These are phyloP conservation scores for Carex arenaria DNA, from an alignment of 202 grass and related monocot species.

Conservation along the genomic window DNA sequence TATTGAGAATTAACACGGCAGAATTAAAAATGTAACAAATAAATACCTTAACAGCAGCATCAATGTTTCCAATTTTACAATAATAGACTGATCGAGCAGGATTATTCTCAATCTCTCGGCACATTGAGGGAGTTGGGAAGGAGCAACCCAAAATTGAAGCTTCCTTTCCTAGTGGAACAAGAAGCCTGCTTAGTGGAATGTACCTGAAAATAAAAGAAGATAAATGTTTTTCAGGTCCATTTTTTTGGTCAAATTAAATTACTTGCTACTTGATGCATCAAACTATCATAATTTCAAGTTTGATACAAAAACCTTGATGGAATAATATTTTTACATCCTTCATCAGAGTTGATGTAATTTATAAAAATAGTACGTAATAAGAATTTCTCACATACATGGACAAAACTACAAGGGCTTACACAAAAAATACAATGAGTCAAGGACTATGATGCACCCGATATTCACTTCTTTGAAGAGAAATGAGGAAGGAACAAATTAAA, in stretches of 20 bases:
- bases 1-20: not conserved
- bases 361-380: not conserved
- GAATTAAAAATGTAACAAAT: conserved; percentile 12
- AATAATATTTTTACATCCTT: not conserved
- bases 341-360: not conserved
- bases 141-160: conserved; percentile 40
- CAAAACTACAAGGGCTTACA: not conserved
- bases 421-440: not conserved
- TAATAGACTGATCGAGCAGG: conserved; percentile 51
- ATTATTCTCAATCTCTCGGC: conserved; percentile 55
- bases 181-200: conserved; percentile 72
- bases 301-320: not conserved
- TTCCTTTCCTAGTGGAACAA: conserved; percentile 34
- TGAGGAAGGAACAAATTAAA: not conserved
- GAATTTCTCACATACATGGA: not conserved
- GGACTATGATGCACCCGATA: not conserved
- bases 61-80: conserved; percentile 77
- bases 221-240: not conserved
- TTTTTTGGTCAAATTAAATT: not conserved
- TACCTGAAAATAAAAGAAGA: conserved; percentile 41
- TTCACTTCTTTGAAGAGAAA: not conserved
- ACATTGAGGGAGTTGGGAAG: conserved; percentile 50
- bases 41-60: conserved; percentile 87
- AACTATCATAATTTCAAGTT: not conserved
- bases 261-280: not conserved